A percentile compares a stretch with the other conserved stretches of the same genome.
These are phyloP conservation scores for Venturia pyrina DNA, from an alignment of 2,329 filamentous ascomycete species.

Conservation along the genomic window DNA sequence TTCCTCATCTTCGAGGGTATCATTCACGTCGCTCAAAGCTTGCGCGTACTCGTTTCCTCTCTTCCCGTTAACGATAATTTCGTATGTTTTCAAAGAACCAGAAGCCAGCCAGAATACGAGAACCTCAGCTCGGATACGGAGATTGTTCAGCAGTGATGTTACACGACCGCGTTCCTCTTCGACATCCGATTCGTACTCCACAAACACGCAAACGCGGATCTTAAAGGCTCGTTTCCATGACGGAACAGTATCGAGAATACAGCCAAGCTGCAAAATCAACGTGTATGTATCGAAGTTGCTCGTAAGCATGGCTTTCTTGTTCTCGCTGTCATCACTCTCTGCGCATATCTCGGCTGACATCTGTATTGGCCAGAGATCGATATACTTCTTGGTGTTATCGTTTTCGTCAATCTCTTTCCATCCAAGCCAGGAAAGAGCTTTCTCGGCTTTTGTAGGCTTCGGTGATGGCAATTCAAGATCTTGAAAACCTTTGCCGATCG, in stretches of 20 bases:
- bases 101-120: constrained; percentile 74
- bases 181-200: constrained; percentile 79
- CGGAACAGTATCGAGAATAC: constrained; percentile 71
- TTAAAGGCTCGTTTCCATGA: constrained; percentile 67
- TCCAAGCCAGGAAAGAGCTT: constrained; percentile 19
- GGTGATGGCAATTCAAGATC: constrained; percentile 56
- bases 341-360: constrained; percentile 77
- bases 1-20: constrained; percentile 57
- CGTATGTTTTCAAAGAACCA: constrained; percentile 55
- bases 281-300: constrained; percentile 90
- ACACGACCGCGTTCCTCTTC: constrained; percentile 67
- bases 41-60: constrained; percentile 37
- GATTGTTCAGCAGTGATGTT: constrained; percentile 63
- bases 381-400: constrained; percentile 53
- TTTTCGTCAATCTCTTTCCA: constrained; percentile 34
- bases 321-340: constrained; percentile 28
- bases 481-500: constrained; percentile 73
- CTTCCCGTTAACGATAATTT: constrained; percentile 66
- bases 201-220: constrained; percentile 73
- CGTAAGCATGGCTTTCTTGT: constrained; percentile 56
- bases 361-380: constrained; percentile 86
- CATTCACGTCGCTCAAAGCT: constrained; percentile 51
- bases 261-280: constrained; percentile 76
- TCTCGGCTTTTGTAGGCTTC: constrained; percentile 21
- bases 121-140: constrained; percentile 71